Evolutionary conservation across 805 yeast species (phyloP), one percentile per base, ranked within the genome.

Genomic region (Kodamaea sagamina): DNA sequence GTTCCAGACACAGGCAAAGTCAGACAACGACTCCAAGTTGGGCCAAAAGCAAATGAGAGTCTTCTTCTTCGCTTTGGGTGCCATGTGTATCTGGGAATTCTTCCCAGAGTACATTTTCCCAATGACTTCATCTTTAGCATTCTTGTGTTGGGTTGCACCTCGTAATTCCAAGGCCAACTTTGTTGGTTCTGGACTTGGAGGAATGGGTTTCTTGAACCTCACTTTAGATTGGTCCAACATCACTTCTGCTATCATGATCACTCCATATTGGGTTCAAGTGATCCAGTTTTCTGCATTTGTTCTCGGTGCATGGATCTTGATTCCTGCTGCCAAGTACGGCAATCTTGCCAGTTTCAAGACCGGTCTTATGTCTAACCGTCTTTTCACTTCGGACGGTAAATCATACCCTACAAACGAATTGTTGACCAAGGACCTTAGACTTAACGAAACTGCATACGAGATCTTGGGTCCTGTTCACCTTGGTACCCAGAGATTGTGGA

Each of bases 181-280:
- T 36, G 35, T 58, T 4, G 62, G 62, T 12, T 54, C 58, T n/a
- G 62, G 62, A 0, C 47, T 58, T 10, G 61, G 61, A 2, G 62
- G 62, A 1, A 55, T 56, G 58, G 62, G 62, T 3, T 40, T 57
- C 19, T 52, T 58, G 34, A 56, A 58, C 39, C 44, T 58, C 22
- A 44, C 60, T 4, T 47, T 58, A 29, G 61, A 58, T 32, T 58
- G 62, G 62, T 57, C 61, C 18, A 56, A 58, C 39, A 55, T 58
- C 36, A 55, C 61, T 3, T 54, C 59, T 9, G 48, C 45, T 28
- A 57, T 58, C 28, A 51, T 58, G 59, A 44, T 58, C 32, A 47
- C 47, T 29, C 62, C 62, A 0, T 58, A 55, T 44, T 58, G 62
- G 62, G 54, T 54, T 13, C 62, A 58, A 40, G 50, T 56, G 4